Evolutionary conservation across 2,329 filamentous ascomycete species (phyloP).

Genomic region (Cytospora schulzeri): DNA sequence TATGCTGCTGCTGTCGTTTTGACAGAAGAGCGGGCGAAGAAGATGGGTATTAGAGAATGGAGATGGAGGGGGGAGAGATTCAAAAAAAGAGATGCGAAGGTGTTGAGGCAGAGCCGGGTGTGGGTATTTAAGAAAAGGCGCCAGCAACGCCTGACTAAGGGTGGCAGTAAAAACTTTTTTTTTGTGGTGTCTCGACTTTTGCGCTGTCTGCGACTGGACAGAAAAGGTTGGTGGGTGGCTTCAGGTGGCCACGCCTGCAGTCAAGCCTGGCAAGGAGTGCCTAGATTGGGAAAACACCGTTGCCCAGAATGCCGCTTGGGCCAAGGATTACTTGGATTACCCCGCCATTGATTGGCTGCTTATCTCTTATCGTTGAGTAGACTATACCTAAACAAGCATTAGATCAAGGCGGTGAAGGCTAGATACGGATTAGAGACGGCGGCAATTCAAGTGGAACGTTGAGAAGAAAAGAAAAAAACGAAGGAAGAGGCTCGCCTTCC

Average conservation of each 20-base stretch:
- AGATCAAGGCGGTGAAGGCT: conserved; percentile 34
- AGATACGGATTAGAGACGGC: not conserved
- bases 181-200: conserved; percentile 20
- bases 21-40: conserved; percentile 19
- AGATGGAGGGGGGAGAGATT: conserved; percentile 20
- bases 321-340: conserved; percentile 29
- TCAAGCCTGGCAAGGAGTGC: not conserved
- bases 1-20: conserved; percentile 21
- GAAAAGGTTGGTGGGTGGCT: conserved; percentile 22
- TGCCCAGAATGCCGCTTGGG: conserved; percentile 4
- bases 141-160: conserved; percentile 20
- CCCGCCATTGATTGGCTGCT: conserved; percentile 33
- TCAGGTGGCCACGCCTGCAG: no score
- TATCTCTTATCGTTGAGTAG: conserved; percentile 28
- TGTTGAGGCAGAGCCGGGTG: not conserved
- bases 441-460: conserved; percentile 31
- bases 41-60: conserved; percentile 22
- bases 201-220: conserved; percentile 20
- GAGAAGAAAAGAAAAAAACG: conserved; percentile 3
- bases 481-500: not conserved
- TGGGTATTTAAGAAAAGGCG: conserved; percentile 5
- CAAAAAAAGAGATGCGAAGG: conserved; percentile 7
- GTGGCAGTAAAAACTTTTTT: conserved; percentile 31
- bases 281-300: not conserved
- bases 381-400: conserved; percentile 29